Percentiles rank a stretch among this genome's conserved stretches.
These are phyloP conservation scores for Mycena vitilis DNA, from an alignment of 768 basidiomycete species.

Conservation along the genomic window DNA sequence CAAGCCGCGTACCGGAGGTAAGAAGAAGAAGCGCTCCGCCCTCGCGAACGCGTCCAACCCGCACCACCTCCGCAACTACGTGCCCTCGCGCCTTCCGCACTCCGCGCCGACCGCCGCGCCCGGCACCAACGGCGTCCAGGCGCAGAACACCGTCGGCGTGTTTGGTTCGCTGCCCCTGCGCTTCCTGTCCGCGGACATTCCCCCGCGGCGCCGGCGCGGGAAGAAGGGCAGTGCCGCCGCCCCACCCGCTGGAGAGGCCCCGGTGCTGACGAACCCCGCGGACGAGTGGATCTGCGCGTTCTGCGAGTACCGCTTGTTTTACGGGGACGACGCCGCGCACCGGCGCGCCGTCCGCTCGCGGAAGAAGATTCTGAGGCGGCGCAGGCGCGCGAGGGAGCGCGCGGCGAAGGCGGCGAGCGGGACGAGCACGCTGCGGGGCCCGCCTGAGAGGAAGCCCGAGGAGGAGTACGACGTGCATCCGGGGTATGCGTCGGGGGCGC, in stretches of 20 bases:
- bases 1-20: constrained; percentile 52
- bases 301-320: constrained; percentile 94
- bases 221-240: constrained; percentile 35
- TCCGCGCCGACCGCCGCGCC: constrained; percentile 43
- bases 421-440: constrained; percentile 42
- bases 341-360: constrained; percentile 69
- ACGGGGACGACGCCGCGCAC: constrained; percentile 80
- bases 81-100: constrained; percentile 82
- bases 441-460: constrained; percentile 39
- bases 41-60: constrained; percentile 95
- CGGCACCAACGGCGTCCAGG: constrained; percentile 43
- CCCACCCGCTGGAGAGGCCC: constrained; percentile 36
- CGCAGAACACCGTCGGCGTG: constrained; percentile 52
- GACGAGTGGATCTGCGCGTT: constrained; percentile 97
- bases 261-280: constrained; percentile 61
- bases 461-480: constrained; percentile 41
- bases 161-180: constrained; percentile 72
- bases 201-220: constrained; percentile 49
- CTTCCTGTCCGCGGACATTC: constrained; percentile 77
- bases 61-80: constrained; percentile 94
- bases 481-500: constrained; percentile 38
- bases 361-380: constrained; percentile 72
- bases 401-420: constrained; percentile 54
- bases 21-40: constrained; percentile 95
- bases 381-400: constrained; percentile 71